Evolutionary conservation across 1,284 basidiomycete genomes (phyloP), one percentile per base, ranked within the genome.

Genomic region (Pascua guehoae): DNA sequence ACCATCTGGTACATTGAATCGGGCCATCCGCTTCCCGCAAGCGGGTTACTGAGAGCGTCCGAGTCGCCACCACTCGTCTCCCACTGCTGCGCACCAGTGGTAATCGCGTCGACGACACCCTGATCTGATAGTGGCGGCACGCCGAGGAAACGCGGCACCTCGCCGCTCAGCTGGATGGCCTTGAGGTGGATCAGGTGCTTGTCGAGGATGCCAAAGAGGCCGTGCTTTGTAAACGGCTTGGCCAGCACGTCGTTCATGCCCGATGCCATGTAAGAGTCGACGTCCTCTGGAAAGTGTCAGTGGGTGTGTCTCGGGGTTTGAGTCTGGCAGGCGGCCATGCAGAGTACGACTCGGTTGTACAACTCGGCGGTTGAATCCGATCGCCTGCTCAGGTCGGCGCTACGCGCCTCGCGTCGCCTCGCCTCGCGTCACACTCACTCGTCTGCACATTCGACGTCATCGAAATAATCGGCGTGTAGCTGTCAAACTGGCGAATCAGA

Each of bases 241-340:
- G 93, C 89, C n/a, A 85, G 79, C 57, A 96, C 88, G 76, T 97
- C 94, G 75, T 95, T 97, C 94, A 97, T 97, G 18, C 91, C 87
- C 15, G 71, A 72, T 46, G 66, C 65, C 32, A 69, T 54, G 58
- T 72, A 73, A 36, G 69, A 69, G 51, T 67, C 64, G 57, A 76
- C 70, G 54, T 73, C 73, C 66, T 73, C 70, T 83, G 71, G 42
- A 65, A 43, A 32, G 15, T 17, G 57, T 59, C 48, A 58, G 49
- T 48, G 24, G 24, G 24, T 32, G 24, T 32, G 24, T 14, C 1
- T 32, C 24, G 7, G 24, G 7, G 24, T 32, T 32, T 32, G 24
- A 7, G 24, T 32, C 4, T 32, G 24, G 24, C 24, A 32, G 24
- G 24, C n/a, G 24, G 24, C 4, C 7, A 32, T 32, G 24, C 24